A percentile compares a stretch with the other conserved stretches of the same genome.
These are phyloP conservation scores for Phytophthora aleatoria DNA, from an alignment of 352 stramenopile species.

Conservation along the genomic window DNA sequence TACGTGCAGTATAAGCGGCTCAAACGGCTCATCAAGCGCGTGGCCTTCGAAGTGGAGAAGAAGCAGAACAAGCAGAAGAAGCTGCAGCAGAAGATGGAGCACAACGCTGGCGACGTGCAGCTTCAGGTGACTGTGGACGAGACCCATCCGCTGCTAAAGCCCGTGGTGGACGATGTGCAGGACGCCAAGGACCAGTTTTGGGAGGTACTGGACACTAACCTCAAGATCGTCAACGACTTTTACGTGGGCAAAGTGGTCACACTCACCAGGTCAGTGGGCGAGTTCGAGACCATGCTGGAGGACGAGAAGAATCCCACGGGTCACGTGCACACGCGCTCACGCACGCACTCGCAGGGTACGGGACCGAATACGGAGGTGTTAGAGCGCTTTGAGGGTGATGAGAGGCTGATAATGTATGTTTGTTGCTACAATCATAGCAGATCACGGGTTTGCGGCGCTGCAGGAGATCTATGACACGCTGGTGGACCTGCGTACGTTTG, in stretches of 20 bases:
- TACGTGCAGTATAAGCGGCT: slow-evolving; percentile 94
- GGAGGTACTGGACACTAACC: slow-evolving; percentile 76
- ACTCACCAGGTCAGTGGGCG: slow-evolving; percentile 67
- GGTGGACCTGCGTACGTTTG: slow-evolving; percentile 89
- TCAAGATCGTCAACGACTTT: slow-evolving; percentile 88
- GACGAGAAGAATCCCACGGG: slow-evolving; percentile 76
- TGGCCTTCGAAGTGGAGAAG: slow-evolving; percentile 90
- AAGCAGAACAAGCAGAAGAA: slow-evolving; percentile 77
- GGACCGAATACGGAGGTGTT: background rate
- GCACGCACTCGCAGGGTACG: slow-evolving; percentile 63
- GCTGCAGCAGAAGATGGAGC: slow-evolving; percentile 53
- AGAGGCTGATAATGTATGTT: slow-evolving; percentile 2
- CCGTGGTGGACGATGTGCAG: slow-evolving; percentile 62
- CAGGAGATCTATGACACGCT: slow-evolving; percentile 92
- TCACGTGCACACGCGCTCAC: slow-evolving; percentile 72
- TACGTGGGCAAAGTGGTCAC: slow-evolving; percentile 73
- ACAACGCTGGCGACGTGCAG: slow-evolving; percentile 22
- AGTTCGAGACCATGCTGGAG: slow-evolving; percentile 73
- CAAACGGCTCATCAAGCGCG: slow-evolving; percentile 91
- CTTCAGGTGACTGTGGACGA: slow-evolving; percentile 63
- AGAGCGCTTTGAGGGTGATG: background rate
- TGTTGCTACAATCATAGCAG: slow-evolving; percentile 27
- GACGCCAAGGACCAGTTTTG: slow-evolving; percentile 86
- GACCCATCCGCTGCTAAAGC: slow-evolving; percentile 59
- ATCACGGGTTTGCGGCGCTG: slow-evolving; percentile 81